Conservation (phyloP, 345 rosid species). For the Euphorbia pulcherrima region DNA sequence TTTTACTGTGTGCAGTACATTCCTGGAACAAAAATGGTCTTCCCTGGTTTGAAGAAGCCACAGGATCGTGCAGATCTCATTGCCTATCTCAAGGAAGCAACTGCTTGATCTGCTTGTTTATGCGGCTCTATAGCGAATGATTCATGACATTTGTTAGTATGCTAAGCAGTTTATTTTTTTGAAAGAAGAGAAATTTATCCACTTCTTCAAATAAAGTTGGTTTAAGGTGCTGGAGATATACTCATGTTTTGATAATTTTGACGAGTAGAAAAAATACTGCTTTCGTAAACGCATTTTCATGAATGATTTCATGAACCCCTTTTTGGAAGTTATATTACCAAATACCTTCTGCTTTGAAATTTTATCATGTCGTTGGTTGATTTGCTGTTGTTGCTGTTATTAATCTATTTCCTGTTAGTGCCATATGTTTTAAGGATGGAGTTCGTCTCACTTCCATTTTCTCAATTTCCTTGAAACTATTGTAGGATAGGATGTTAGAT, state of each 20-base stretch:
- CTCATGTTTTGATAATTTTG: background rate
- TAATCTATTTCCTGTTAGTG: background rate
- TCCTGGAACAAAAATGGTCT: constrained; percentile 98
- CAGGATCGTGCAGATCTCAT: constrained; percentile 90
- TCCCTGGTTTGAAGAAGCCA: constrained; percentile 95
- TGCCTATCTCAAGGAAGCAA: constrained; percentile 78
- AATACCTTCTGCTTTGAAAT: background rate
- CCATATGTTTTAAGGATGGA: too few relatives aligned
- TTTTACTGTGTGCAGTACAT: constrained; percentile 59
- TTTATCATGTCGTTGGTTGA: background rate
- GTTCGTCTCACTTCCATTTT: too few relatives aligned
- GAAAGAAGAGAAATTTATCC: constrained; percentile 2
- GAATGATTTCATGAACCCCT: constrained; percentile 3
- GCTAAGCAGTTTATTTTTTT: background rate
- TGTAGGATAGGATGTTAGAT: too few relatives aligned
- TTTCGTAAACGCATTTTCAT: background rate
- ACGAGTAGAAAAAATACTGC: background rate
- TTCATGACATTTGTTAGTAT: background rate
- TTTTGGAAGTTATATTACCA: background rate
- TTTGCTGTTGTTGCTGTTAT: background rate
- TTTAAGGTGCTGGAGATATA: background rate
- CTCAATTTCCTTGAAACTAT: too few relatives aligned
- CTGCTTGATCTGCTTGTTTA: constrained; percentile 32
- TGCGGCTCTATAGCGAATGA: background rate
- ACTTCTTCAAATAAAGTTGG: constrained; percentile 4